These are phyloP conservation scores for Curvularia eragrostidis DNA, from an alignment of 2,329 filamentous ascomycete species.

Conservation along the genomic window DNA sequence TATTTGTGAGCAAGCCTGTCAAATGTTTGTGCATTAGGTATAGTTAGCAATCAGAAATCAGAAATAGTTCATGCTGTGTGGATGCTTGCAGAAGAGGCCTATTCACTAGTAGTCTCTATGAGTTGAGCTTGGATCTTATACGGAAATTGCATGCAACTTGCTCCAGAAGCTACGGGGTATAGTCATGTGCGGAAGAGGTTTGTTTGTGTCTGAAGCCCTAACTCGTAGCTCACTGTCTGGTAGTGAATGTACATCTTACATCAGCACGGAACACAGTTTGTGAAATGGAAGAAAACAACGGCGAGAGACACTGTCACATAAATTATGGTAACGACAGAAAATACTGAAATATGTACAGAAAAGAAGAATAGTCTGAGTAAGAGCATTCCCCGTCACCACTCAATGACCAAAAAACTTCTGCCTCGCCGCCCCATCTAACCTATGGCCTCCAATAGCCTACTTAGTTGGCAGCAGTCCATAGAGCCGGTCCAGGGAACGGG, in stretches of 20 bases:
- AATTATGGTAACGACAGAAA: not conserved
- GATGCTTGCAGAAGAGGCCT: not conserved
- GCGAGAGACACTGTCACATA: not conserved
- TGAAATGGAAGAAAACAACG: not conserved
- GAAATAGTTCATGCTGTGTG: too few relatives aligned
- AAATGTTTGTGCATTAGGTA: too few relatives aligned
- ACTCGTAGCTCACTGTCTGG: not conserved
- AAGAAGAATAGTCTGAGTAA: not conserved
- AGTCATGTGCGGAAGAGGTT: too few relatives aligned
- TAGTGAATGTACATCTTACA: not conserved
- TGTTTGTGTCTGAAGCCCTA: not conserved
- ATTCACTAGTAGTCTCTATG: not conserved
- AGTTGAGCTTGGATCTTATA: not conserved
- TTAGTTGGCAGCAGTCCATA: slow-evolving; percentile 46
- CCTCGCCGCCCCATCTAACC: not conserved
- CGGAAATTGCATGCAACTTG: not conserved
- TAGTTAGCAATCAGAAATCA: too few relatives aligned
- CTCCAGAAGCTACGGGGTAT: too few relatives aligned
- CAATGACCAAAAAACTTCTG: not conserved
- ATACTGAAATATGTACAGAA: not conserved
- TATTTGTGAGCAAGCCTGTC: too few relatives aligned
- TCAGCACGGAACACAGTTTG: not conserved
- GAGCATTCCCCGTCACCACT: not conserved
- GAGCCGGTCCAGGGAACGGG: slow-evolving; percentile 46
- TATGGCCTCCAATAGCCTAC: not conserved